These are phyloP conservation scores for Lasiodiplodia sp. DNA, from an alignment of 2,329 filamentous ascomycete species.

Conservation along the genomic window DNA sequence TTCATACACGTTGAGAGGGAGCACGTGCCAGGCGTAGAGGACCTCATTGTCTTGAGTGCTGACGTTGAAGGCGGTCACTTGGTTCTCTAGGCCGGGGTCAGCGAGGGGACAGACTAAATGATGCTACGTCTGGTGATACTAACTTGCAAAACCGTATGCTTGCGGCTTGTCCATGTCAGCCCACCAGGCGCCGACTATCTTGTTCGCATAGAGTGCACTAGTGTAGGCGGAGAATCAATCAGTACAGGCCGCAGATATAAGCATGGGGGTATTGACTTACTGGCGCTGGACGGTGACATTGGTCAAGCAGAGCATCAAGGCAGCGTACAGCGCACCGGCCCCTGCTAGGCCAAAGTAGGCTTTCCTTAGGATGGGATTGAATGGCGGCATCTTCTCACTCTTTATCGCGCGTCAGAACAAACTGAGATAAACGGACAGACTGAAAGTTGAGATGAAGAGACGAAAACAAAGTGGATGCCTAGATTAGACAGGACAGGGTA, in stretches of 20 bases:
- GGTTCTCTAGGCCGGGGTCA: slow-evolving; percentile 67
- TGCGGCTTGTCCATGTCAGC: slow-evolving; percentile 78
- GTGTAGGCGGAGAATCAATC: neutral
- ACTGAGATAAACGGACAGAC: neutral
- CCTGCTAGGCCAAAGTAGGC: slow-evolving; percentile 52
- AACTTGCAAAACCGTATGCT: slow-evolving; percentile 85
- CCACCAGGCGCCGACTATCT: slow-evolving; percentile 75
- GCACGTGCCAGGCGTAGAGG: slow-evolving; percentile 89
- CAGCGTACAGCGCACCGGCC: slow-evolving; percentile 69
- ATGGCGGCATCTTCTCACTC: slow-evolving; percentile 37
- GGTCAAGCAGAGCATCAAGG: slow-evolving; percentile 70
- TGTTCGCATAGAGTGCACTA: slow-evolving; percentile 85
- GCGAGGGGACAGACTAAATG: neutral
- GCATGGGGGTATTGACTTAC: slow-evolving; percentile 59
- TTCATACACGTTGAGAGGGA: slow-evolving; percentile 79
- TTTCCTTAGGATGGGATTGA: slow-evolving; percentile 43
- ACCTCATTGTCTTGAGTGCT: slow-evolving; percentile 76
- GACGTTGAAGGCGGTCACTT: slow-evolving; percentile 86
- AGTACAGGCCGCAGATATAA: neutral
- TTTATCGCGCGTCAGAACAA: neutral
- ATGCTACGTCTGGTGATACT: neutral
- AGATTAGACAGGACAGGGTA: neutral
- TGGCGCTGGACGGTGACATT: slow-evolving; percentile 79
- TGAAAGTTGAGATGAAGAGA: neutral
- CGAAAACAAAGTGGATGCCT: slow-evolving; percentile 8